Conservation (phyloP, 495 filamentous ascomycete species). For the Eremomyces bilateralis region DNA sequence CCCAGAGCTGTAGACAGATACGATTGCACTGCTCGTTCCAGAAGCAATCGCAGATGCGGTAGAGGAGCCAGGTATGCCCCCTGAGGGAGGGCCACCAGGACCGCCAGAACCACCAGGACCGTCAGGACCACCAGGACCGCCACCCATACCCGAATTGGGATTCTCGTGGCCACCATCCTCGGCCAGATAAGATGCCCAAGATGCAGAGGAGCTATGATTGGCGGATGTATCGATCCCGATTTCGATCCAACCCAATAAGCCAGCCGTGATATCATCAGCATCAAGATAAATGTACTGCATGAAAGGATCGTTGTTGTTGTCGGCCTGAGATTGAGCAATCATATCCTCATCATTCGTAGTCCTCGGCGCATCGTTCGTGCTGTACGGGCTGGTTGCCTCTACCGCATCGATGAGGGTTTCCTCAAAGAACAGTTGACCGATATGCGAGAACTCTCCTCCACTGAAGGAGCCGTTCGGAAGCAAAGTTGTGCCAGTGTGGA, state of each 20-base stretch:
- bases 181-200: constrained; percentile 2
- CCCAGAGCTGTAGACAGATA: too few species aligned
- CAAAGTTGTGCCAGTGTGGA: constrained; percentile 4
- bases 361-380: constrained; percentile 28
- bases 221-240: constrained; percentile 26
- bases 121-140: neutral
- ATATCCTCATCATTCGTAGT: constrained; percentile 32
- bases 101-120: too few species aligned
- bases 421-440: constrained; percentile 44
- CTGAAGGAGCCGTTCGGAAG: constrained; percentile 27
- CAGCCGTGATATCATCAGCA: too few species aligned
- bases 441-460: constrained; percentile 29
- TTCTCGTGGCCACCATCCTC: constrained; percentile 6
- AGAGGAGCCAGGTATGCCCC: too few species aligned
- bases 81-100: too few species aligned
- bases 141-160: neutral
- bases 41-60: too few species aligned
- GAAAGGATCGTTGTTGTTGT: constrained; percentile 31
- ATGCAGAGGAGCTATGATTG: constrained; percentile 1
- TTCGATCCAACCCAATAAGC: constrained; percentile 33
- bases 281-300: constrained; percentile 35
- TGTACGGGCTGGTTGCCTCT: constrained; percentile 31
- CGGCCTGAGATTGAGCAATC: constrained; percentile 23
- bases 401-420: constrained; percentile 33
- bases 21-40: too few species aligned